These are phyloP conservation scores for Physaria fendleri DNA, from an alignment of 345 rosid genomes.

Conservation along the genomic window DNA sequence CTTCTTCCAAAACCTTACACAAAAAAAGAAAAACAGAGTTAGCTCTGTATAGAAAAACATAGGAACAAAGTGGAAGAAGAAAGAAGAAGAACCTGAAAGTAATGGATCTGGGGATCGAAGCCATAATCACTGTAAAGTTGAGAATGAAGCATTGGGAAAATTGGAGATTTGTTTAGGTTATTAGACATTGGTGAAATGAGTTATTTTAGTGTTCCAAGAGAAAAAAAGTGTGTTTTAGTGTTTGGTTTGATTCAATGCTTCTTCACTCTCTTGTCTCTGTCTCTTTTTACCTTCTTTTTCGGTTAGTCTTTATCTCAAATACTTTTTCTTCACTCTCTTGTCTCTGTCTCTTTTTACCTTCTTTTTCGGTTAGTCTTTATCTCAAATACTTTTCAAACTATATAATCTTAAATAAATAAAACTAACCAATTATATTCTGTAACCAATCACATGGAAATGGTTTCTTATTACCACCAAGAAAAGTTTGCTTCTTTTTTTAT, in stretches of 20 bases:
- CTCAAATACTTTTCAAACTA: neutral
- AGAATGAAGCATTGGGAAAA: conserved; percentile 59
- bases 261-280: conserved; percentile 15
- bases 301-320: neutral
- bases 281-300: conserved; percentile 14
- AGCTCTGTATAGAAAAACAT: neutral
- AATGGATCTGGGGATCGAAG: conserved; percentile 83
- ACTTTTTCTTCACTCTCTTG: conserved; percentile 16
- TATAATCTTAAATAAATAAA: neutral
- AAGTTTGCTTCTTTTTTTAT: neutral
- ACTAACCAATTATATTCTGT: neutral
- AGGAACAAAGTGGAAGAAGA: neutral
- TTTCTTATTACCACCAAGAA: neutral
- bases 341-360: conserved; percentile 8
- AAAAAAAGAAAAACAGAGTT: neutral
- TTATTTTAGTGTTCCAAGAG: neutral
- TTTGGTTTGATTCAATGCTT: conserved; percentile 15
- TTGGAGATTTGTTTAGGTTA: conserved; percentile 44
- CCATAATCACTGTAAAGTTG: conserved; percentile 89
- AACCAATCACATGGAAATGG: neutral
- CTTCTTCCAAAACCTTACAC: conserved; percentile 68
- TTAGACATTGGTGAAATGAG: neutral
- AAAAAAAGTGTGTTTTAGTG: neutral
- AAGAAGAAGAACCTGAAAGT: conserved; percentile 50
- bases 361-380: conserved; percentile 7